Conservation (phyloP, 78 protist genomes). For the Mastigamoeba balamuthi region DNA sequence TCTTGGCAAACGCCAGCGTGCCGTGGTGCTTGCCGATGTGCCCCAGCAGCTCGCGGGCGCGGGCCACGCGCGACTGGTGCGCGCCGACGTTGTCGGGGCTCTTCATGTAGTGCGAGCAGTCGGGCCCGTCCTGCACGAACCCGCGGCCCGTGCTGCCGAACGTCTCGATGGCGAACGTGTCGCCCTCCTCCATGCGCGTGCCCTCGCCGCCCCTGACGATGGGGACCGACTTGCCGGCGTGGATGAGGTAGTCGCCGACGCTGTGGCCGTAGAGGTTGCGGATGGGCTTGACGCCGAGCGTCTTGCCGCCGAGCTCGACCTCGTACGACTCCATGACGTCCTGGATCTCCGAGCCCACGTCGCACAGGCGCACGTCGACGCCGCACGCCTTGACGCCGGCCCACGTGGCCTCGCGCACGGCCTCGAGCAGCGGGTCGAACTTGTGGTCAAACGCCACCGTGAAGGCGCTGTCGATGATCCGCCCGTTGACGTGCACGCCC, state of each 20-base stretch:
- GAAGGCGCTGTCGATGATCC: conserved; percentile 84
- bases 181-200: conserved; percentile 89
- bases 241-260: conserved; percentile 82
- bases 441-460: conserved; percentile 72
- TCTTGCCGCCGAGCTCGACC: conserved; percentile 85
- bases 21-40: conserved; percentile 78
- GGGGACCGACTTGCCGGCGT: conserved; percentile 95
- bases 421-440: conserved; percentile 78
- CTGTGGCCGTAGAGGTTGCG: conserved; percentile 95
- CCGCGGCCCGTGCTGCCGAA: conserved; percentile 85
- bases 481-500: conserved; percentile 92
- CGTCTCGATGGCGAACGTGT: conserved; percentile 98
- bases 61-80: not conserved
- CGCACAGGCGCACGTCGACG: conserved; percentile 89
- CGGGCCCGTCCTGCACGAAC: conserved; percentile 74
- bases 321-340: conserved; percentile 96
- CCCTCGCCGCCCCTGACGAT: conserved; percentile 65
- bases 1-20: conserved; percentile 92
- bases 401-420: conserved; percentile 90
- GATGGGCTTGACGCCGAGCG: conserved; percentile 71
- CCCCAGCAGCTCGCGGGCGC: conserved; percentile 68
- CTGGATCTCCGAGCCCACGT: conserved; percentile 91
- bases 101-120: conserved; percentile 91
- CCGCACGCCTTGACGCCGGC: conserved; percentile 82
- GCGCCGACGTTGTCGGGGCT: not conserved